phyloP scores from a whole-genome alignment of 495 filamentous ascomycete genomes.

The Trichoderma erinaceum region DNA sequence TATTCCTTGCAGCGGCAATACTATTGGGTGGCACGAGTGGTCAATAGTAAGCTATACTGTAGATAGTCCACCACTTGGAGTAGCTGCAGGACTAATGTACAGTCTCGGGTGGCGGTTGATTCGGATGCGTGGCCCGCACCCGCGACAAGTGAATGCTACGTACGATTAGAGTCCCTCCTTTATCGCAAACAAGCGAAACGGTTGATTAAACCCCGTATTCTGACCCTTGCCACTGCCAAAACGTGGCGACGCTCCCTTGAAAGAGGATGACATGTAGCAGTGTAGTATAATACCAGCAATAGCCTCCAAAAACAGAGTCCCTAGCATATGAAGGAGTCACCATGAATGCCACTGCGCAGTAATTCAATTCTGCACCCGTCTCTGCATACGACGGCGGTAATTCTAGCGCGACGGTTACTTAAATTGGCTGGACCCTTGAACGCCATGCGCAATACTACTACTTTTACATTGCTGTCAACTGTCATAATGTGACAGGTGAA shows the following conservation, averaged over 20 bases:
- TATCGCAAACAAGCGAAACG: too few relatives aligned
- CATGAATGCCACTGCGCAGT: neutral
- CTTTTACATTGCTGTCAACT: neutral
- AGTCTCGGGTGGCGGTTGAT: neutral
- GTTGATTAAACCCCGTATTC: neutral
- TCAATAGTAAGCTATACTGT: neutral
- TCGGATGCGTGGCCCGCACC: neutral
- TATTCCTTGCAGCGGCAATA: neutral
- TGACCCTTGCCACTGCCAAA: neutral
- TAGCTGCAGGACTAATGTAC: neutral
- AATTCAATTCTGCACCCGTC: neutral
- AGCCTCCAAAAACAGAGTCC: neutral
- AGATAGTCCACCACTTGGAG: neutral
- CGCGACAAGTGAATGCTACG: neutral
- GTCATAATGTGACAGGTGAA: neutral
- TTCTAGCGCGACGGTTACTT: neutral
- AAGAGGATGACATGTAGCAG: neutral
- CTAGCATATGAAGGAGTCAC: neutral
- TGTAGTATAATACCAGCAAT: neutral
- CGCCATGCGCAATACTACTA: neutral
- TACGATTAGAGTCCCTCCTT: too few relatives aligned
- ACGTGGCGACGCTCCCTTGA: neutral
- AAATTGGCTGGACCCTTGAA: neutral
- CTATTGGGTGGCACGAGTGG: too few relatives aligned
- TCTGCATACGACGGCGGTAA: neutral